phyloP scores from a whole-genome alignment of 2,329 filamentous ascomycete species.

The Neonectria sp. region DNA sequence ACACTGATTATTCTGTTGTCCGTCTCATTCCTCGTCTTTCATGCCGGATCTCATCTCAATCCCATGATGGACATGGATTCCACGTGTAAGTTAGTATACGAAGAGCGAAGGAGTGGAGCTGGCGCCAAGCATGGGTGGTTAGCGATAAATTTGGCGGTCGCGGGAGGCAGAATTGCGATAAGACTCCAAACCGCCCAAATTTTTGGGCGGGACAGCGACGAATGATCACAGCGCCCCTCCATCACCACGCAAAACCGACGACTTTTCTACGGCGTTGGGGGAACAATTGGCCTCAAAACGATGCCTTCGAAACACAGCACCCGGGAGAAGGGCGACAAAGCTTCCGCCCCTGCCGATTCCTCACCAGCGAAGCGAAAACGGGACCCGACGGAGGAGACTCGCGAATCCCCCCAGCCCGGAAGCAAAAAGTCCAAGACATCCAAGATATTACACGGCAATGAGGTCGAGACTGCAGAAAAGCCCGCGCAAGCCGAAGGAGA shows the following conservation, averaged over 20 bases:
- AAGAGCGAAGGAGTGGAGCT: constrained; percentile 37
- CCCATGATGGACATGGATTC: constrained; percentile 32
- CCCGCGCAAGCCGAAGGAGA: constrained; percentile 26
- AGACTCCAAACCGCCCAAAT: constrained; percentile 50
- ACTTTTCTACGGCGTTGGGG: constrained; percentile 12
- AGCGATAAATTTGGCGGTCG: constrained; percentile 55
- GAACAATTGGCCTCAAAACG: constrained; percentile 39
- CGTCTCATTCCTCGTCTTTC: constrained; percentile 18
- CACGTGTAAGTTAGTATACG: constrained; percentile 39
- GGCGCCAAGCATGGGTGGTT: constrained; percentile 28
- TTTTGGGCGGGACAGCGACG: constrained; percentile 44
- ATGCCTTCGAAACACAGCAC: constrained; percentile 64
- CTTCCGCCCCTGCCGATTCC: constrained; percentile 5
- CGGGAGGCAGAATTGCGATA: constrained; percentile 56
- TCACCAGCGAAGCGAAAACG: constrained; percentile 54
- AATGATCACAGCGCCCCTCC: constrained; percentile 32
- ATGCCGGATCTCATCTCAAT: constrained; percentile 27
- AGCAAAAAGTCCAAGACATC: constrained; percentile 54
- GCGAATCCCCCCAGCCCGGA: constrained; percentile 48
- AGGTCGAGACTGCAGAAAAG: constrained; percentile 16
- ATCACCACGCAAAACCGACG: constrained; percentile 25
- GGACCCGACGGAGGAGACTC: constrained; percentile 48
- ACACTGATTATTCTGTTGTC: neutral
- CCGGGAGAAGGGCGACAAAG: constrained; percentile 43
- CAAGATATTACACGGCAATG: constrained; percentile 24